phyloP scores from a whole-genome alignment of 1,284 basidiomycete species.

The Boletus semigastroideus region DNA sequence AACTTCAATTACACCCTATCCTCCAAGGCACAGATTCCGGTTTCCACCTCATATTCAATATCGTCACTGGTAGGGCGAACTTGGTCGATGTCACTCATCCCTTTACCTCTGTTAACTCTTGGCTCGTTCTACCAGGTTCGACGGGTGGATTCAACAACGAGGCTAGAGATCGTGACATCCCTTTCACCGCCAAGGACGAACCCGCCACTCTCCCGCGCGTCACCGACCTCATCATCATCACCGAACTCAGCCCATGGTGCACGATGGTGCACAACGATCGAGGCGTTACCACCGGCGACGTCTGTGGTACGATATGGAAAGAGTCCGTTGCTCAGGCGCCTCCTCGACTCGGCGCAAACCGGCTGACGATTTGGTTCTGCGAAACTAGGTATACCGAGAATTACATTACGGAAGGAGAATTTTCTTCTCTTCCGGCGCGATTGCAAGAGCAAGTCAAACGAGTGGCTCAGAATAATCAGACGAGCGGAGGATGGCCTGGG shows the following conservation, averaged over 20 bases:
- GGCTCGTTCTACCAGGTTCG: constrained; percentile 40
- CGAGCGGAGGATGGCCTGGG: constrained; percentile 33
- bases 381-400: constrained; percentile 62
- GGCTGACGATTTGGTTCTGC: constrained; percentile 9
- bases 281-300: constrained; percentile 72
- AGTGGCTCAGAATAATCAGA: constrained; percentile 45
- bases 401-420: constrained; percentile 64
- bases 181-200: constrained; percentile 67
- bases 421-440: constrained; percentile 55
- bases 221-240: constrained; percentile 69
- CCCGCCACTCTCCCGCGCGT: constrained; percentile 79
- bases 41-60: constrained; percentile 72
- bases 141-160: constrained; percentile 60
- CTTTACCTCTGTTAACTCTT: neutral
- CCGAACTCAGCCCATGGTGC: constrained; percentile 75
- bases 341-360: constrained; percentile 1
- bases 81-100: neutral
- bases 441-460: constrained; percentile 70
- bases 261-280: constrained; percentile 69
- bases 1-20: constrained; percentile 71
- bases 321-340: constrained; percentile 50
- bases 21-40: constrained; percentile 46
- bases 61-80: constrained; percentile 54
- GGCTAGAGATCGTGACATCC: constrained; percentile 57
- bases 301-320: constrained; percentile 64